Conservation (phyloP, 352 stramenopile species). For the Phytophthora litchii region DNA sequence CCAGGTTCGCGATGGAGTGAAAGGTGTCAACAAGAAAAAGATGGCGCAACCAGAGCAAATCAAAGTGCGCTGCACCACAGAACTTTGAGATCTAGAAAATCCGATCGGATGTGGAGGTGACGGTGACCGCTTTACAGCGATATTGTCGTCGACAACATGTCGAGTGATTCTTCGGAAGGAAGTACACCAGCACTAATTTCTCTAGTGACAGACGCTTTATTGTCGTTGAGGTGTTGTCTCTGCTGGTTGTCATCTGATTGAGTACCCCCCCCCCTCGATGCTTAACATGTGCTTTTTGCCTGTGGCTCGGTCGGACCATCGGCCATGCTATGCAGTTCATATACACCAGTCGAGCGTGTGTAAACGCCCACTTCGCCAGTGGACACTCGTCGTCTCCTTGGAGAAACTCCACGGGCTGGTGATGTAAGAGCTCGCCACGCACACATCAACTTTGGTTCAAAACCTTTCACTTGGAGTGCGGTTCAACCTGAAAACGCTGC, state of each 20-base stretch:
- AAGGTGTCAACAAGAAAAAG: constrained; percentile 8
- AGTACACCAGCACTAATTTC: background rate
- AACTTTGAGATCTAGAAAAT: constrained; percentile 1
- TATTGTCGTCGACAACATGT: background rate
- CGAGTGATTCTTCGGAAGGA: too few species aligned
- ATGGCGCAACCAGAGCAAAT: constrained; percentile 26
- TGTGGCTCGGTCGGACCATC: constrained; percentile 1
- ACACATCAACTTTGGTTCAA: background rate
- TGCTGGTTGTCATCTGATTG: background rate
- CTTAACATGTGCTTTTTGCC: constrained; percentile 8
- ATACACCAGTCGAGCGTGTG: constrained; percentile 14
- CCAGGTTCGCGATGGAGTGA: too few species aligned
- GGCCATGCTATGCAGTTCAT: constrained; percentile 12
- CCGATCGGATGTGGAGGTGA: background rate
- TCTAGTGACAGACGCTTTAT: constrained; percentile 9
- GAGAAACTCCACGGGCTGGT: constrained; percentile 10
- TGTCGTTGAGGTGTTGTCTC: background rate
- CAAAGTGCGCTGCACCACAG: background rate
- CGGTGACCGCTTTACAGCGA: background rate
- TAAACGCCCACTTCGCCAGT: constrained; percentile 3
- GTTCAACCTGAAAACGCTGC: constrained; percentile 2
- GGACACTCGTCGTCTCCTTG: background rate
- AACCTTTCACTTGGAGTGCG: too few species aligned
- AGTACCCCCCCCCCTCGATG: constrained; percentile 2
- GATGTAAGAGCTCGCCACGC: constrained; percentile 18